Conservation (phyloP, 305 asterid species). For the Caryopteris hybrid region DNA sequence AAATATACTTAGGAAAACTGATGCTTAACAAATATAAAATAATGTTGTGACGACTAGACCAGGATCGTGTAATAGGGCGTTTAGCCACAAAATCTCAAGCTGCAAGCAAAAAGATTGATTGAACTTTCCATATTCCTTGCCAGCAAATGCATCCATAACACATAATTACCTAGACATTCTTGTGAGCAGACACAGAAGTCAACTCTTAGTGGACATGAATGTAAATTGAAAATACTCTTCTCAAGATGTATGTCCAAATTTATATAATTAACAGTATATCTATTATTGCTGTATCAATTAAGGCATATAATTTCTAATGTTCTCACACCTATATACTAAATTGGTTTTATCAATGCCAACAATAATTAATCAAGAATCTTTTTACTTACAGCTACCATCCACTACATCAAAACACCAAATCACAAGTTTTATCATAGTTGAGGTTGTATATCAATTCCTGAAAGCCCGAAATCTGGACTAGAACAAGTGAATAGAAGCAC, state of each 20-base stretch:
- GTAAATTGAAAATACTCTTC: constrained; percentile 14
- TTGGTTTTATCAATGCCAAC: background rate
- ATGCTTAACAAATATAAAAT: constrained; percentile 1
- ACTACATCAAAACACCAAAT: background rate
- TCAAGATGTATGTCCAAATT: background rate
- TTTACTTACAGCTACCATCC: background rate
- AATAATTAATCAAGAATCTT: background rate
- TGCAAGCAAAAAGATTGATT: too few species aligned
- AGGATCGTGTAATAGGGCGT: too few species aligned
- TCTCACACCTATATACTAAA: background rate
- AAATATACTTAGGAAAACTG: background rate
- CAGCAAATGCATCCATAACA: too few species aligned
- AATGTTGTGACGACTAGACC: too few species aligned
- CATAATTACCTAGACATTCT: background rate
- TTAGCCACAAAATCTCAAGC: too few species aligned
- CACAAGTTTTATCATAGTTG: background rate
- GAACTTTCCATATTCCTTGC: too few species aligned
- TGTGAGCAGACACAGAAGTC: background rate
- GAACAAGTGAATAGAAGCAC: background rate
- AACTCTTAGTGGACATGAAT: constrained; percentile 2
- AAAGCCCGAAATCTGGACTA: background rate
- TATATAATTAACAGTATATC: background rate
- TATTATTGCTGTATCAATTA: background rate
- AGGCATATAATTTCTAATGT: background rate
- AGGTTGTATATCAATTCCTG: background rate